Percentiles rank a stretch among this genome's conserved stretches.
phyloP scores from a whole-genome alignment of 306 rosid species.

The Dryas alaskensis region DNA sequence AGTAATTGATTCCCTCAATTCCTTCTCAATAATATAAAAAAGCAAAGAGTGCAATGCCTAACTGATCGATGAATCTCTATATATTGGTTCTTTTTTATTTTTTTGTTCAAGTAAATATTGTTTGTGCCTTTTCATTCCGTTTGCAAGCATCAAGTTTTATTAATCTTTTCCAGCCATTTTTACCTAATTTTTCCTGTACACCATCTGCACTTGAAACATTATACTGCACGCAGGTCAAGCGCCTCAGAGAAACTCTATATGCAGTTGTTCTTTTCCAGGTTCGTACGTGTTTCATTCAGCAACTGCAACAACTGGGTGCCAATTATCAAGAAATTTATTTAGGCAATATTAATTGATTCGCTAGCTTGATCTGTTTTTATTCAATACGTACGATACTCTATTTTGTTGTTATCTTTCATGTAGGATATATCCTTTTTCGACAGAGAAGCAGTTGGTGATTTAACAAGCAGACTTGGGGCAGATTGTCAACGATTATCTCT shows the following conservation, averaged over 20 bases:
- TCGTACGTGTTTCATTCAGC: constrained; percentile 27
- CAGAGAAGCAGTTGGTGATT: constrained; percentile 64
- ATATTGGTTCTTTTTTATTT: no score
- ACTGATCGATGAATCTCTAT: no score
- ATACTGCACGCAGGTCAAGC: constrained; percentile 70
- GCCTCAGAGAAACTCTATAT: constrained; percentile 52
- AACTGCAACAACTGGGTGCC: constrained; percentile 9
- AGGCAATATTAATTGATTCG: not conserved
- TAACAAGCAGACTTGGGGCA: constrained; percentile 80
- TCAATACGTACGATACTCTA: not conserved
- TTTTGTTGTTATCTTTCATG: constrained; percentile 30
- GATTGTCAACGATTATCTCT: constrained; percentile 69
- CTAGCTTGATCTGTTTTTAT: constrained; percentile 1
- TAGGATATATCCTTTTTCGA: constrained; percentile 74
- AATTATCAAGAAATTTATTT: constrained; percentile 13
- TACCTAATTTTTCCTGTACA: not conserved
- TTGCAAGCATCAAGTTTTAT: not conserved
- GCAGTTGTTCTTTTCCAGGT: constrained; percentile 68
- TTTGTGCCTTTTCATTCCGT: not conserved
- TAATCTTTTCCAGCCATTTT: not conserved
- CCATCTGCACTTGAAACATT: not conserved
- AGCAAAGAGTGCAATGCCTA: no score
- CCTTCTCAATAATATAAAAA: constrained; percentile 2
- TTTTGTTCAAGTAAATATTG: no score
- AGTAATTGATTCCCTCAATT: constrained; percentile 27